Conservation (phyloP, 2,329 filamentous ascomycete genomes). For the Penicillium sp. region DNA sequence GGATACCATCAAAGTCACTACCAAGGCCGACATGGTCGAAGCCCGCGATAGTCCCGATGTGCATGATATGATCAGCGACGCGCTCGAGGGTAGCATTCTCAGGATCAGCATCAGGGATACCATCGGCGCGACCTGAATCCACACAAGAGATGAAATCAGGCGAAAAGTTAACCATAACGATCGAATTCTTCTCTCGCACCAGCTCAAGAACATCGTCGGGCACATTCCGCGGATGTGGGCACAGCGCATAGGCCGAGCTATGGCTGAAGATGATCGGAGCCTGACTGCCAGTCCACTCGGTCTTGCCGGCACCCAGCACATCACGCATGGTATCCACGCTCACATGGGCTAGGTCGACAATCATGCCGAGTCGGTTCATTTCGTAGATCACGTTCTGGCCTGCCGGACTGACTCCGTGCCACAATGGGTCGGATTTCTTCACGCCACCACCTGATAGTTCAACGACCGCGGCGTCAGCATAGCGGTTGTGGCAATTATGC, state of each 20-base stretch:
- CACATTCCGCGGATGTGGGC: constrained; percentile 87
- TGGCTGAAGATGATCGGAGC: constrained; percentile 90
- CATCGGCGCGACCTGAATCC: constrained; percentile 58
- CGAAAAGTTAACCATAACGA: constrained; percentile 91
- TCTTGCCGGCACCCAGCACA: constrained; percentile 64
- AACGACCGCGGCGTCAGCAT: constrained; percentile 76
- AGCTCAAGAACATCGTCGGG: constrained; percentile 78
- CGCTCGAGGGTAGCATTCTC: constrained; percentile 72
- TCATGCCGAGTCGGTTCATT: constrained; percentile 82
- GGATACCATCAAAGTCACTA: constrained; percentile 78
- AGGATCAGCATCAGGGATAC: constrained; percentile 67
- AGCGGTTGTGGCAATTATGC: constrained; percentile 91
- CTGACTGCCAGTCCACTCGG: constrained; percentile 67
- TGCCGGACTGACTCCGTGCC: constrained; percentile 68
- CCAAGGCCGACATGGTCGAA: constrained; percentile 87
- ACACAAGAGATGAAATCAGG: constrained; percentile 81
- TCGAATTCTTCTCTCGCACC: constrained; percentile 69
- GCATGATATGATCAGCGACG: constrained; percentile 75
- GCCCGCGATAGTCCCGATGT: constrained; percentile 81
- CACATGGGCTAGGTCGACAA: constrained; percentile 85
- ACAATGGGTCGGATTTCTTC: constrained; percentile 39
- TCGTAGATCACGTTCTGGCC: constrained; percentile 73
- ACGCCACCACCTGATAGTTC: constrained; percentile 38
- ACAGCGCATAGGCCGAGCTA: constrained; percentile 76
- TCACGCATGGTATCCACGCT: constrained; percentile 81